Evolutionary conservation across 371 early-diverging fungal genomes (phyloP).

Genomic region (Apophysomyces ossiformis): DNA sequence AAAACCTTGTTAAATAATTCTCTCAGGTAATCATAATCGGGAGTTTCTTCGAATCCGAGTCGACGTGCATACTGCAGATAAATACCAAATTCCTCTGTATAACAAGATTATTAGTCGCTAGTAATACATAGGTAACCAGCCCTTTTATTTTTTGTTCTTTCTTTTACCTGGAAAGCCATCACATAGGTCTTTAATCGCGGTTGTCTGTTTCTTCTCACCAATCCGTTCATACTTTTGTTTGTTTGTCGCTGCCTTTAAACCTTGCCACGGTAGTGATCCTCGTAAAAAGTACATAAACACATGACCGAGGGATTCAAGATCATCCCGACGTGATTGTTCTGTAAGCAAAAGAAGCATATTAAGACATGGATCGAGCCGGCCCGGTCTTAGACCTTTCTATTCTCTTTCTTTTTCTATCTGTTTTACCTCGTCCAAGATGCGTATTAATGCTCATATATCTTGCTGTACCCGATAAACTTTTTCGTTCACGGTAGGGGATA

Average conservation of each 20-base stretch:
- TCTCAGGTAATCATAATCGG: constrained; percentile 91
- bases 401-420: background rate
- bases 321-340: constrained; percentile 96
- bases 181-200: constrained; percentile 80
- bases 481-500: constrained; percentile 88
- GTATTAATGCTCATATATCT: constrained; percentile 97
- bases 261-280: constrained; percentile 96
- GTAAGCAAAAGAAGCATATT: constrained; percentile 4
- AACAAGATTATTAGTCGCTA: constrained; percentile 2
- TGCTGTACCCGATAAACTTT: constrained; percentile 93
- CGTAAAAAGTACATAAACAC: constrained; percentile 95
- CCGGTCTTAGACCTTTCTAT: too few relatives aligned
- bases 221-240: constrained; percentile 96
- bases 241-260: constrained; percentile 90
- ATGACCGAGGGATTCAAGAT: constrained; percentile 94
- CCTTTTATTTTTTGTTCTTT: background rate
- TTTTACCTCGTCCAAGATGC: constrained; percentile 80
- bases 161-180: constrained; percentile 73
- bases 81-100: constrained; percentile 83
- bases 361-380: background rate
- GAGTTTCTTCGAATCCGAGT: constrained; percentile 94
- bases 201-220: constrained; percentile 87
- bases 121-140: background rate
- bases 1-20: constrained; percentile 88
- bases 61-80: constrained; percentile 93